phyloP scores from a whole-genome alignment of 108 stramenopile species.

The Cyclotella cryptica region DNA sequence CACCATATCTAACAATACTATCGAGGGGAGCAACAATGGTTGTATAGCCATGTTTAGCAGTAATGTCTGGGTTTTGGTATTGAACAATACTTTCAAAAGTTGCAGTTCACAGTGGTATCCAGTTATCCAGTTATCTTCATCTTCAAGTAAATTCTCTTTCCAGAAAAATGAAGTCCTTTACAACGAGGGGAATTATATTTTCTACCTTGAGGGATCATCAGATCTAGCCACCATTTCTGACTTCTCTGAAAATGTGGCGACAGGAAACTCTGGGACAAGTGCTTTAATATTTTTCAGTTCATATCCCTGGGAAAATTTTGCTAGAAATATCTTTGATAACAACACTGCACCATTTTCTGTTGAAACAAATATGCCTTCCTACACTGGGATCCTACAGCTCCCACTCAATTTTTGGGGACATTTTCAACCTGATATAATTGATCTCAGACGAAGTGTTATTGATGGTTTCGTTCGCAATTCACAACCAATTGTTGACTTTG shows the following conservation, averaged over 20 bases:
- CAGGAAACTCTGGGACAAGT: not conserved
- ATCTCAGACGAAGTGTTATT: constrained; percentile 11
- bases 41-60: not conserved
- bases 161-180: not conserved
- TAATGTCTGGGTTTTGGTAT: not conserved
- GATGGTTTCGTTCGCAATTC: constrained; percentile 1
- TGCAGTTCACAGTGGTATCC: not conserved
- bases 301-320: constrained; percentile 2
- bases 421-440: constrained; percentile 19
- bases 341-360: constrained; percentile 28
- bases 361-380: constrained; percentile 9
- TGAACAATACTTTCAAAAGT: constrained; percentile 10
- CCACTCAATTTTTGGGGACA: constrained; percentile 25
- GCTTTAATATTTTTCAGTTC: not conserved
- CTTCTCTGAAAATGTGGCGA: constrained; percentile 3
- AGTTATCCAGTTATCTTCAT: constrained; percentile 1
- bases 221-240: not conserved
- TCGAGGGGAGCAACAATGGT: constrained; percentile 4
- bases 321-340: constrained; percentile 19
- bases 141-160: not conserved
- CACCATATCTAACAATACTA: constrained; percentile 7
- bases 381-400: not conserved
- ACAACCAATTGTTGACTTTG: constrained; percentile 23
- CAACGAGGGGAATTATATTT: not conserved
- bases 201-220: not conserved